Percentiles rank a stretch among this genome's conserved stretches.
These are phyloP conservation scores for Articulospora tetracladia DNA, from an alignment of 495 filamentous ascomycete genomes.

Conservation along the genomic window DNA sequence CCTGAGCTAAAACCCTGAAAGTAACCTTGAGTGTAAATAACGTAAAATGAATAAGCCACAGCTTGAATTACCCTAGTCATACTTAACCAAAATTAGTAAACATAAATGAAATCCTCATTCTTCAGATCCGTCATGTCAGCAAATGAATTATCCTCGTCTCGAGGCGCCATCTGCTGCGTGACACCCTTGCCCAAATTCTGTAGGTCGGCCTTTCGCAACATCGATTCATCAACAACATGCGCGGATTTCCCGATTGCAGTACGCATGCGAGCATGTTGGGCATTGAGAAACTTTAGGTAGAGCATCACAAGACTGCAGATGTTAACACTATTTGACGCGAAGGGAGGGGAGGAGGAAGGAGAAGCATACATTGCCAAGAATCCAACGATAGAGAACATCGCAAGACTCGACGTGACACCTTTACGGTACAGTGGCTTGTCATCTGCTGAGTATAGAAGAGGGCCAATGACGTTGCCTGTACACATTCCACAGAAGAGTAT, in stretches of 20 bases:
- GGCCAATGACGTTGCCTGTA: conserved; percentile 51
- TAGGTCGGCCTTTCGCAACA: neutral
- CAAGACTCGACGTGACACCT: conserved; percentile 46
- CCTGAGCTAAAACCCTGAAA: no score
- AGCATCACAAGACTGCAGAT: conserved; percentile 27
- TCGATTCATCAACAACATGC: neutral
- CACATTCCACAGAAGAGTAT: conserved; percentile 53
- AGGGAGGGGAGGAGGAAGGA: no score
- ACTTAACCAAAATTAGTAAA: no score
- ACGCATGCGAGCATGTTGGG: conserved; percentile 32
- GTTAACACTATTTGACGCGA: no score
- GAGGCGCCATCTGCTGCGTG: neutral
- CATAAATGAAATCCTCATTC: neutral
- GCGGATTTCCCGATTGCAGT: neutral
- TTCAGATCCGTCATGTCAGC: conserved; percentile 2
- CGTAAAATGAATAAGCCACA: no score
- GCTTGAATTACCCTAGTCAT: no score
- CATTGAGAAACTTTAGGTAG: conserved; percentile 45
- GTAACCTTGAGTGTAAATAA: no score
- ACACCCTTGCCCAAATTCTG: neutral
- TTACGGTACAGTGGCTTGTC: conserved; percentile 51
- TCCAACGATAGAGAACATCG: conserved; percentile 30
- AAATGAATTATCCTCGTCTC: neutral
- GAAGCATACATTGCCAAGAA: conserved; percentile 19
- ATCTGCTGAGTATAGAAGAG: conserved; percentile 49